Conservation (phyloP, 306 rosid species). For the Casuarina glauca region DNA sequence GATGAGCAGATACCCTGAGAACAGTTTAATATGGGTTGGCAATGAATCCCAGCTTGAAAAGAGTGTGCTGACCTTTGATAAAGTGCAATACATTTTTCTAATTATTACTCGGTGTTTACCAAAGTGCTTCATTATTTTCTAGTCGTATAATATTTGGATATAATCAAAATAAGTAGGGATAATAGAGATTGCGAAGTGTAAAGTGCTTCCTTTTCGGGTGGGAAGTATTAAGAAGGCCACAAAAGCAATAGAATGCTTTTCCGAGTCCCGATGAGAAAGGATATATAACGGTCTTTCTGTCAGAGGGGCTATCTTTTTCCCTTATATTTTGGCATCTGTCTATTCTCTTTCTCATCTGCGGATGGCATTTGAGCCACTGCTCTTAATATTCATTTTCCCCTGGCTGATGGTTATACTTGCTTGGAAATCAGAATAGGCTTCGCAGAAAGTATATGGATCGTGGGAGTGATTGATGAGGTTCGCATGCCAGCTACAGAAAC, state of each 20-base stretch:
- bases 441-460: constrained; percentile 64
- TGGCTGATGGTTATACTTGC: constrained; percentile 25
- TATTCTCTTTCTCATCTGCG: background rate
- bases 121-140: background rate
- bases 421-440: constrained; percentile 63
- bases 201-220: background rate
- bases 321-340: background rate
- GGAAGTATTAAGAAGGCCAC: background rate
- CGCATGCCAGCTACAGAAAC: constrained; percentile 50
- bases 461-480: constrained; percentile 86
- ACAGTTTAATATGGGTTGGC: background rate
- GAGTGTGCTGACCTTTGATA: background rate
- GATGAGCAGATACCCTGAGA: background rate
- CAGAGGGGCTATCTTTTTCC: background rate
- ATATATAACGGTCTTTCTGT: background rate
- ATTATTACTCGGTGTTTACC: background rate
- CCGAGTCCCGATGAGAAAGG: background rate
- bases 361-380: constrained; percentile 19
- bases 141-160: background rate
- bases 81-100: background rate
- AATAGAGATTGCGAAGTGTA: background rate
- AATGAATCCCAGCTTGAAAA: background rate
- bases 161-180: background rate
- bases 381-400: constrained; percentile 15
- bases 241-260: background rate